Evolutionary conservation across 805 yeast species (phyloP).

Genomic region (Cyberlindnera lachancei): DNA sequence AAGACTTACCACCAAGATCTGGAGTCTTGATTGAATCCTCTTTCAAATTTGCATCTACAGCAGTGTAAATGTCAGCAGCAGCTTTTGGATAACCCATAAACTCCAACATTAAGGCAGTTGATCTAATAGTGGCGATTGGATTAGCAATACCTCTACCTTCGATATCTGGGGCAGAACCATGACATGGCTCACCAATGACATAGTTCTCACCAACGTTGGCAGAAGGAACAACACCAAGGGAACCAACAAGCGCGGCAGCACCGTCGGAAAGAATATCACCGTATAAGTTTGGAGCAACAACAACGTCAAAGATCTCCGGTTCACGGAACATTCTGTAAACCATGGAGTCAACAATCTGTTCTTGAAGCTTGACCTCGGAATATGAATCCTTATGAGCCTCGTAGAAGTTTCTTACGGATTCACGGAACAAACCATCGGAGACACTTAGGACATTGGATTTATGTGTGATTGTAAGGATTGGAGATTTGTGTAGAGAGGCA

Average conservation of each 20-base stretch:
- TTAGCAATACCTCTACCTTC: slow-evolving; percentile 92
- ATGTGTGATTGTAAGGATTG: slow-evolving; percentile 87
- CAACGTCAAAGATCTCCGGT: slow-evolving; percentile 95
- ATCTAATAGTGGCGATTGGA: slow-evolving; percentile 97
- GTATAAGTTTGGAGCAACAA: slow-evolving; percentile 96
- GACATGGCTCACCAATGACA: slow-evolving; percentile 98
- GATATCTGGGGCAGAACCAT: slow-evolving; percentile 98
- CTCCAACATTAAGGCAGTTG: slow-evolving; percentile 95
- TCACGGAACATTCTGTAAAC: slow-evolving; percentile 98
- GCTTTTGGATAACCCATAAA: slow-evolving; percentile 87
- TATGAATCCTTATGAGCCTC: slow-evolving; percentile 50
- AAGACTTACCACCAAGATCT: slow-evolving; percentile 85
- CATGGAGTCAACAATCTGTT: slow-evolving; percentile 98
- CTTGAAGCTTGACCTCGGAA: slow-evolving; percentile 62
- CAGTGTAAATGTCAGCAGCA: slow-evolving; percentile 86
- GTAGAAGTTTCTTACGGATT: slow-evolving; percentile 45
- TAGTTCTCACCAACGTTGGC: slow-evolving; percentile 96
- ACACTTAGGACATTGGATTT: slow-evolving; percentile 91
- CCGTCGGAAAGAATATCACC: slow-evolving; percentile 97
- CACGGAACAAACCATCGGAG: slow-evolving; percentile 94
- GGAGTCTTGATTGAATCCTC: slow-evolving; percentile 79
- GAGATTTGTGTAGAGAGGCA: slow-evolving; percentile 41
- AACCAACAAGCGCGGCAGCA: slow-evolving; percentile 97
- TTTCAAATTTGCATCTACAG: slow-evolving; percentile 87
- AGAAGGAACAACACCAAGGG: slow-evolving; percentile 95